A percentile compares a stretch with the other conserved stretches of the same genome.
Evolutionary conservation across 1,284 basidiomycete species (phyloP).

Genomic region (Apiotrichum domesticum): DNA sequence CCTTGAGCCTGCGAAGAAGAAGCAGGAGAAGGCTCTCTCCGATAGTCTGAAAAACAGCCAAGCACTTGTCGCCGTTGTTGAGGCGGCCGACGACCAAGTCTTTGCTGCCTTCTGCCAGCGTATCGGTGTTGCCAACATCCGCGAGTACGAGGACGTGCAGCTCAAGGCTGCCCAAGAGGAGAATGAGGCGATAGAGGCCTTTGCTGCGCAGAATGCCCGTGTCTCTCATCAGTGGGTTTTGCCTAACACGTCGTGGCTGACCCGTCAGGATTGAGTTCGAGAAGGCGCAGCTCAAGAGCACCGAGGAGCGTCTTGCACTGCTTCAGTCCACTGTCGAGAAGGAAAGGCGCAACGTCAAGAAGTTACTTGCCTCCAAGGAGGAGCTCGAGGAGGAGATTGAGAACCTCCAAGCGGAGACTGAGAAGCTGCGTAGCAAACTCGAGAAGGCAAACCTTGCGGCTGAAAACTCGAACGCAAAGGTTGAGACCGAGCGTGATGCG

Average conservation of each 20-base stretch:
- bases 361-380: slow-evolving; percentile 55
- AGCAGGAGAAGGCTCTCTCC: slow-evolving; percentile 53
- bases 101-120: slow-evolving; percentile 74
- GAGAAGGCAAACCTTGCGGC: slow-evolving; percentile 47
- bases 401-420: slow-evolving; percentile 58
- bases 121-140: slow-evolving; percentile 76
- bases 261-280: slow-evolving; percentile 67
- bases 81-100: slow-evolving; percentile 72
- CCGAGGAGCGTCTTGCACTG: slow-evolving; percentile 58
- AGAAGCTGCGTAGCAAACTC: slow-evolving; percentile 58
- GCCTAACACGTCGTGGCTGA: background rate
- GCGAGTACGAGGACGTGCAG: slow-evolving; percentile 92
- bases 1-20: slow-evolving; percentile 60
- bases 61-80: slow-evolving; percentile 57
- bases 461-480: slow-evolving; percentile 51
- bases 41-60: slow-evolving; percentile 56
- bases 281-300: slow-evolving; percentile 61
- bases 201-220: slow-evolving; percentile 79
- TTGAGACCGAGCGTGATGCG: slow-evolving; percentile 71
- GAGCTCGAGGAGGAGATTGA: slow-evolving; percentile 61
- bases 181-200: slow-evolving; percentile 74
- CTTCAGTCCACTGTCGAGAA: slow-evolving; percentile 55
- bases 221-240: slow-evolving; percentile 73
- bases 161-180: slow-evolving; percentile 80
- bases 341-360: slow-evolving; percentile 57